These are phyloP conservation scores for Paramyrothecium roridum DNA, from an alignment of 2,329 filamentous ascomycete species.

Conservation along the genomic window DNA sequence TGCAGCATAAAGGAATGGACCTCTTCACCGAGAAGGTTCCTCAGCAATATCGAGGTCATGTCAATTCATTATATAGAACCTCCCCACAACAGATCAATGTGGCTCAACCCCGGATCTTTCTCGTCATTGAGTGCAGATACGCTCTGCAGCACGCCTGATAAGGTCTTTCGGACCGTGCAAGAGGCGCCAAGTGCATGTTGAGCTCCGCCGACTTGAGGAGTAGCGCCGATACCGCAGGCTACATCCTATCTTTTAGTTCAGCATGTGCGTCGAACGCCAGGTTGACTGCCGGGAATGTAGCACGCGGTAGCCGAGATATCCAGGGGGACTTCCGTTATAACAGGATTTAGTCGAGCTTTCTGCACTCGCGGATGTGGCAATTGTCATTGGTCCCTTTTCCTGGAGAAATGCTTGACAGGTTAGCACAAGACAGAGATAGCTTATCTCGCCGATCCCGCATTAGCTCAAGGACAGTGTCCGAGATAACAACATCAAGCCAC, in stretches of 20 bases:
- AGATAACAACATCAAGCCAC: not conserved
- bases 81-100: not conserved
- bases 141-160: not conserved
- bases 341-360: not conserved
- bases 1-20: not conserved
- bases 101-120: not conserved
- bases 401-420: not conserved
- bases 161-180: not conserved
- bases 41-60: not conserved
- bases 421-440: not conserved
- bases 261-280: not conserved
- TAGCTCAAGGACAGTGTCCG: not conserved
- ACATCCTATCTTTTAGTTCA: not conserved
- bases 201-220: not conserved
- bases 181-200: not conserved
- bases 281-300: not conserved
- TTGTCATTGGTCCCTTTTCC: not conserved
- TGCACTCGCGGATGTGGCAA: not conserved
- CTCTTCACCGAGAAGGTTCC: not conserved
- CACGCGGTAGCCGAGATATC: not conserved
- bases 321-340: not conserved
- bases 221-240: not conserved
- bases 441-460: not conserved
- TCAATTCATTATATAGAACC: not conserved
- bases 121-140: not conserved